phyloP scores from a whole-genome alignment of 1,139 yeast species.

The Taphrina pruni region DNA sequence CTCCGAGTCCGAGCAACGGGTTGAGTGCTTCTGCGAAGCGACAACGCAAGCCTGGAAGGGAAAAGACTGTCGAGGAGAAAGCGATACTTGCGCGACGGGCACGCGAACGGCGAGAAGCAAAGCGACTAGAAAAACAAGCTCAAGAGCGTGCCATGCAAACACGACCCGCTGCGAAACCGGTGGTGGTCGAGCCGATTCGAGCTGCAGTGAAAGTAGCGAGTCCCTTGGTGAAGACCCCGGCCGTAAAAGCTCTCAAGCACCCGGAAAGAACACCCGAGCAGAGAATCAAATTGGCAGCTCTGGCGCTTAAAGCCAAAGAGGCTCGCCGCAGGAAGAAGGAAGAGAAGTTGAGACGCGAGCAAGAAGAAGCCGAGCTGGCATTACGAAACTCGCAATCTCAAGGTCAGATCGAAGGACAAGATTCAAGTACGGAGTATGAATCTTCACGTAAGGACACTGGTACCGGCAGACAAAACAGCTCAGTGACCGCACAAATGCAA shows the following conservation, averaged over 20 bases:
- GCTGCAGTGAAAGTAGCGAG: neutral
- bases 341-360: neutral
- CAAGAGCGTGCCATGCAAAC: conserved; percentile 17
- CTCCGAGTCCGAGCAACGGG: conserved; percentile 1
- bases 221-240: neutral
- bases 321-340: neutral
- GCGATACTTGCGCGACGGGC: conserved; percentile 23
- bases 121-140: conserved; percentile 17
- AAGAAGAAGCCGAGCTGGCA: no score
- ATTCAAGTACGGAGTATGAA: neutral
- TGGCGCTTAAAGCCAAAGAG: neutral
- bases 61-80: conserved; percentile 24
- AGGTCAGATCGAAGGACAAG: no score
- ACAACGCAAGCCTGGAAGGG: conserved; percentile 20
- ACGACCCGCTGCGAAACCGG: conserved; percentile 17
- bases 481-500: conserved; percentile 11
- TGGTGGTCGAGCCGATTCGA: conserved; percentile 3
- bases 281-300: neutral
- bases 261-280: conserved; percentile 5
- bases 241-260: neutral
- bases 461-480: neutral
- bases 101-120: conserved; percentile 18
- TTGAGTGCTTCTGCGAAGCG: conserved; percentile 7
- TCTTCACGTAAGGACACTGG: neutral
- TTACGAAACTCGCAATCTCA: no score